phyloP scores from a whole-genome alignment of 495 filamentous ascomycete genomes.

The Penicillium pulvis region DNA sequence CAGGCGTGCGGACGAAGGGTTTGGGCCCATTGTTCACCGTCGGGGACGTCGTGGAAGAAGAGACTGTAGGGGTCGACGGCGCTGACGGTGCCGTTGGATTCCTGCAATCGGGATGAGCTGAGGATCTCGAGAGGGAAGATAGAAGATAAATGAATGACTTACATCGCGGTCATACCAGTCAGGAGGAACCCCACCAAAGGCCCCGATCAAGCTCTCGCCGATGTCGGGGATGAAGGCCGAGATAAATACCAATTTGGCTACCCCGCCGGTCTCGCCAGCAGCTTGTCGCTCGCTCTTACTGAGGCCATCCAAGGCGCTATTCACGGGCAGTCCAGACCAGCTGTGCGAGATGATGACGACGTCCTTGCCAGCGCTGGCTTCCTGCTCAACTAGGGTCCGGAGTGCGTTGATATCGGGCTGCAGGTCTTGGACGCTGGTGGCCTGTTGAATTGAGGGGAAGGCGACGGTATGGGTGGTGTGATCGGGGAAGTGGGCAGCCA shows the following conservation, averaged over 20 bases:
- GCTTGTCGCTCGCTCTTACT: conserved; percentile 37
- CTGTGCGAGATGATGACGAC: conserved; percentile 44
- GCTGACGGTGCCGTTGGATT: conserved; percentile 30
- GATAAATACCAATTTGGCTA: conserved; percentile 47
- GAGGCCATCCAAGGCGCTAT: conserved; percentile 50
- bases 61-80: conserved; percentile 30
- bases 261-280: conserved; percentile 41
- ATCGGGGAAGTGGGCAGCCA: conserved; percentile 28
- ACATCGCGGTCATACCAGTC: conserved; percentile 41
- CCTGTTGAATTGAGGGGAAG: conserved; percentile 38
- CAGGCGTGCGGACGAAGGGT: conserved; percentile 36
- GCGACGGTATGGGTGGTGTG: conserved; percentile 27
- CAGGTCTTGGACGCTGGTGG: conserved; percentile 27
- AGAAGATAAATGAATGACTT: conserved; percentile 14
- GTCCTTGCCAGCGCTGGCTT: conserved; percentile 33
- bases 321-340: conserved; percentile 54
- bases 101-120: conserved; percentile 12
- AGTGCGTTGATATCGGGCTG: conserved; percentile 33
- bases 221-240: conserved; percentile 42
- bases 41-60: conserved; percentile 44
- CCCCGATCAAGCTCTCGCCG: conserved; percentile 39
- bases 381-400: conserved; percentile 28
- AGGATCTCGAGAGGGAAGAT: background rate
- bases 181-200: conserved; percentile 37
- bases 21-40: conserved; percentile 34